A percentile compares a stretch with the other conserved stretches of the same genome.
Evolutionary conservation across 2,329 filamentous ascomycete genomes (phyloP).

Genomic region (Aspergillus sp.): DNA sequence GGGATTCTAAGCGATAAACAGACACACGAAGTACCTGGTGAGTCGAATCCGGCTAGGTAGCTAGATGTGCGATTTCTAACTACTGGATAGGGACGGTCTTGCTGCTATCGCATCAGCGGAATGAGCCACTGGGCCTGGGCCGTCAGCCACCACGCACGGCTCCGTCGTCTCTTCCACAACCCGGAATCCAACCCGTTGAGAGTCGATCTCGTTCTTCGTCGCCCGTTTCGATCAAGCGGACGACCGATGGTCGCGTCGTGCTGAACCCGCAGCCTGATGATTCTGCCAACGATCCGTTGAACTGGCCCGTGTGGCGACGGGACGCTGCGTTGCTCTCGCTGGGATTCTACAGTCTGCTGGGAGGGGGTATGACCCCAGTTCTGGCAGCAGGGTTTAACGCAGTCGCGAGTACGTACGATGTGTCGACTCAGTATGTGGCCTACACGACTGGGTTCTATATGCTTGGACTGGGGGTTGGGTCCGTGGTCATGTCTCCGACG

Average conservation of each 20-base stretch:
- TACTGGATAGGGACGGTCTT: constrained; percentile 50
- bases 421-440: constrained; percentile 65
- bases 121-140: constrained; percentile 54
- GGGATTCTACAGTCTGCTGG: constrained; percentile 87
- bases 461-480: constrained; percentile 82
- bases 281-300: constrained; percentile 80
- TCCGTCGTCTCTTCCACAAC: constrained; percentile 46
- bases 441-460: constrained; percentile 89
- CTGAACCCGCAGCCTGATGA: constrained; percentile 89
- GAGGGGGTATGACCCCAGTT: constrained; percentile 84
- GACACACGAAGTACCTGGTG: constrained; percentile 83
- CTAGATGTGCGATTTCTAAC: neutral
- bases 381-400: constrained; percentile 83
- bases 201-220: constrained; percentile 31
- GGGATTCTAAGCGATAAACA: constrained; percentile 75
- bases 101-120: constrained; percentile 52
- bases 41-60: constrained; percentile 15
- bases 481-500: constrained; percentile 75
- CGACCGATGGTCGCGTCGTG: constrained; percentile 78
- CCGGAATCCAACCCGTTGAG: constrained; percentile 1
- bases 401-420: constrained; percentile 58
- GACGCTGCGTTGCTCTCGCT: constrained; percentile 72
- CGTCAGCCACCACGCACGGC: constrained; percentile 55
- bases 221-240: constrained; percentile 57
- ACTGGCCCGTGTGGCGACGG: constrained; percentile 77